Conservation (phyloP, 1,139 yeast genomes). For the Hyphopichia fennica region DNA sequence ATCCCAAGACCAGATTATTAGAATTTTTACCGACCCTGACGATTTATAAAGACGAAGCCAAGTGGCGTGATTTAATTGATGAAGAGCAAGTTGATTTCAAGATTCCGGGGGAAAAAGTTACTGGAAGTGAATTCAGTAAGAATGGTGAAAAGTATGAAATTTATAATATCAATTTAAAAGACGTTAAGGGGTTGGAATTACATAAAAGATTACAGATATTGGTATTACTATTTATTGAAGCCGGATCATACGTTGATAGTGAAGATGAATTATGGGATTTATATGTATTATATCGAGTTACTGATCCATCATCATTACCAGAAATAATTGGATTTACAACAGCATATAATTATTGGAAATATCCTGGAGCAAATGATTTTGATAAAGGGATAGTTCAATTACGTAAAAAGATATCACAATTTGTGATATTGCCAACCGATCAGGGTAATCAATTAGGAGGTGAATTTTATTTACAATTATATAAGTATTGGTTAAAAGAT, state of each 20-base stretch:
- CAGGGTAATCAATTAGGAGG: conserved; percentile 75
- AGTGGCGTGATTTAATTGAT: conserved; percentile 61
- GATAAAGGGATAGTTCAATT: conserved; percentile 47
- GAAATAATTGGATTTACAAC: conserved; percentile 78
- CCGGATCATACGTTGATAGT: conserved; percentile 84
- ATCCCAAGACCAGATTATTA: conserved; percentile 51
- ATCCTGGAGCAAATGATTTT: conserved; percentile 55
- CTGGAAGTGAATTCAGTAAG: conserved; percentile 26
- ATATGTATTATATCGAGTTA: conserved; percentile 51
- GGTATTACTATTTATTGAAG: conserved; percentile 84
- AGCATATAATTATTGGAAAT: conserved; percentile 81
- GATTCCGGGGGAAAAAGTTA: conserved; percentile 49
- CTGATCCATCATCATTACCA: conserved; percentile 28
- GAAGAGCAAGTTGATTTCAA: conserved; percentile 44
- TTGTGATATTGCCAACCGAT: conserved; percentile 77
- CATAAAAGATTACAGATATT: conserved; percentile 76
- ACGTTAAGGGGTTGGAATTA: conserved; percentile 47
- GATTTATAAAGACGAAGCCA: conserved; percentile 58
- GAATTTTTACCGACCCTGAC: conserved; percentile 63
- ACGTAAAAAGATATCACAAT: conserved; percentile 85
- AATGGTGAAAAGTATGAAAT: conserved; percentile 32
- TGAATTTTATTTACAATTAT: conserved; percentile 56
- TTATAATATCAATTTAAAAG: conserved; percentile 40
- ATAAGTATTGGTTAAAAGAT: conserved; percentile 56
- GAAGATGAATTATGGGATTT: conserved; percentile 74